Conservation (phyloP, 2,329 filamentous ascomycete genomes). For the Harringtonia lauricola region DNA sequence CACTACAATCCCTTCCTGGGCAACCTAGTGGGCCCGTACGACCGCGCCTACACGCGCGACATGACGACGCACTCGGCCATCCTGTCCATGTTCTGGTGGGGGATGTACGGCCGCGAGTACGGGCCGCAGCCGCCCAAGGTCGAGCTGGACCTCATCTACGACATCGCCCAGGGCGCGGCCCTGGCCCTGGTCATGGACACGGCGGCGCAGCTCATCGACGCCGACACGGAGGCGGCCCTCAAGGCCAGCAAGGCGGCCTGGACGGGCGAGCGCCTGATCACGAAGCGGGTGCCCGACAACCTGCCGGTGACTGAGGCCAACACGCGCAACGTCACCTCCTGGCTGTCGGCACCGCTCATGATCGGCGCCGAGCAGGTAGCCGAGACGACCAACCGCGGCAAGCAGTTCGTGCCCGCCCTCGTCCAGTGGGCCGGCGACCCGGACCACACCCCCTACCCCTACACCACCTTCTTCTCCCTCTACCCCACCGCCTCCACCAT, state of each 20-base stretch:
- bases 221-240: constrained; percentile 15
- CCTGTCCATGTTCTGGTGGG: constrained; percentile 30
- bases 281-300: constrained; percentile 23
- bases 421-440: constrained; percentile 33
- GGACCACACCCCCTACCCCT: constrained; percentile 25
- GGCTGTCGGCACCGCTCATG: constrained; percentile 30
- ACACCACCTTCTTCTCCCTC: constrained; percentile 26
- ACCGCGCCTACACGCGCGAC: constrained; percentile 27
- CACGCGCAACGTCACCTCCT: constrained; percentile 24
- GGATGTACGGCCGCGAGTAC: constrained; percentile 26
- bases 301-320: constrained; percentile 20
- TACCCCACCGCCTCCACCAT: constrained; percentile 32
- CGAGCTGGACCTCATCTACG: constrained; percentile 28
- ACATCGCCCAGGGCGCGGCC: constrained; percentile 27
- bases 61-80: constrained; percentile 27
- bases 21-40: not conserved
- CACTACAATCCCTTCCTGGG: not conserved
- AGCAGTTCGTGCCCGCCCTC: constrained; percentile 32
- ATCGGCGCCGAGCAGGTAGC: constrained; percentile 26
- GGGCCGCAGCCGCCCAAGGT: constrained; percentile 25
- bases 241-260: constrained; percentile 20
- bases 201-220: constrained; percentile 9
- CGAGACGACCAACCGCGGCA: constrained; percentile 24
- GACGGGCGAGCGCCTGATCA: constrained; percentile 23
- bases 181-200: constrained; percentile 26